Evolutionary conservation across 2,329 filamentous ascomycete genomes (phyloP), one percentile per base, ranked within the genome.

Genomic region (Colletotrichum tropicicola): DNA sequence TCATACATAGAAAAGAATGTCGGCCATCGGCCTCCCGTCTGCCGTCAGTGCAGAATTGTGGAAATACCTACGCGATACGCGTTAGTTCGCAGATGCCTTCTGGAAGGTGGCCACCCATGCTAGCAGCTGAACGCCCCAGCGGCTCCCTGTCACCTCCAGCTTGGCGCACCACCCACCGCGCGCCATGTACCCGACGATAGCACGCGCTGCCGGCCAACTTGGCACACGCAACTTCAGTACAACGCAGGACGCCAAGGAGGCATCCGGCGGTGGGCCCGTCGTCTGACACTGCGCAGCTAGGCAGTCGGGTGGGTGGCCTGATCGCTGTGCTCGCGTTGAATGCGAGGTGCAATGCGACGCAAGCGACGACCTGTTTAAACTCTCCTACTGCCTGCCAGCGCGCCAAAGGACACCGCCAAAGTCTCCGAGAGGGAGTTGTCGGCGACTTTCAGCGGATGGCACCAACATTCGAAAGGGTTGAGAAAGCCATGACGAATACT

Each of bases 261-360:
- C 47, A 25, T 17, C 27, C 17, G 27, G 30, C 30, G 28, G 15
- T 30, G 51, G 48, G 37, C 27, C 49, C 41, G 51, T 37, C 49
- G 28, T 55, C 56, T 25, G 56, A 21, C 37, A 21, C 17, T 27
- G 27, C 9, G n/a, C 19, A 23, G 3, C 27, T 32, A 35, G n/a
- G 13, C 19, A 23, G 3, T 17, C 28, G 25, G n/a, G 13, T 7
- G 3, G 27, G 1, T 12, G 15, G 17, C 25, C 37, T 28, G 45
- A 37, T 44, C 44, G 53, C 37, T 17, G 1, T 21, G 39, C 55
- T 59, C 45, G 54, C 53, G 44, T 62, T 49, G 53, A 15, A 43
- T 39, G 15, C 48, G 32, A 51, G 30, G 15, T 35, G 41, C 35
- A 15, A 30, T 13, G 17, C 32, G 12, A 41, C 17, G 37, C 47